Conservation (phyloP, 805 yeast genomes). For the Suhomyces sp. region DNA sequence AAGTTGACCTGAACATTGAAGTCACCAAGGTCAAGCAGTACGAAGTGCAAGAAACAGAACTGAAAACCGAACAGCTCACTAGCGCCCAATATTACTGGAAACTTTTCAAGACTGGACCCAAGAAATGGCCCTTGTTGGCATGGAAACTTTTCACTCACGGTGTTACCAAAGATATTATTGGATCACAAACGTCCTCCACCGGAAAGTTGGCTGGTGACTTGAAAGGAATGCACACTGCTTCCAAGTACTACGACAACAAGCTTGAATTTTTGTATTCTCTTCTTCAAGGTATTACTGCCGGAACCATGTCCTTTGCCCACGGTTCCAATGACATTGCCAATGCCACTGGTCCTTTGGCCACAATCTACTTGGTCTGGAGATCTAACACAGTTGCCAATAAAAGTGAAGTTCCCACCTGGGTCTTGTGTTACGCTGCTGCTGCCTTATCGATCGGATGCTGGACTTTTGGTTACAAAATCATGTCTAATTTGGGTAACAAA, state of each 20-base stretch:
- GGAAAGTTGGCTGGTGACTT: conserved; percentile 47
- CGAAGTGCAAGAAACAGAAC: conserved; percentile 8
- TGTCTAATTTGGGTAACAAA: conserved; percentile 70
- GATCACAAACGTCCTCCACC: conserved; percentile 38
- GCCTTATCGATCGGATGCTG: conserved; percentile 66
- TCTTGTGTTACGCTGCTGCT: conserved; percentile 63
- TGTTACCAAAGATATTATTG: conserved; percentile 60
- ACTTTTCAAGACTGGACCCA: conserved; percentile 45
- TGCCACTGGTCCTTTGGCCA: conserved; percentile 72
- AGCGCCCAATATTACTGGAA: conserved; percentile 42
- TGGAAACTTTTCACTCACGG: conserved; percentile 58
- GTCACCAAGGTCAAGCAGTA: conserved; percentile 11
- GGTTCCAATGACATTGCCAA: conserved; percentile 80
- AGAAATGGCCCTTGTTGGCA: conserved; percentile 51
- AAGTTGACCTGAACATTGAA: conserved; percentile 13
- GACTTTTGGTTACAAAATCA: conserved; percentile 70
- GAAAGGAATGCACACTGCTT: conserved; percentile 49
- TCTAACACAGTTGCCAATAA: conserved; percentile 45
- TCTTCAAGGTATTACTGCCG: conserved; percentile 69
- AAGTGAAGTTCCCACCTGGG: conserved; percentile 68
- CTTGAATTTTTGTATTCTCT: conserved; percentile 66
- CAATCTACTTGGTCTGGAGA: conserved; percentile 62
- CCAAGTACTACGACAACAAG: conserved; percentile 69
- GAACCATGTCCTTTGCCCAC: conserved; percentile 79
- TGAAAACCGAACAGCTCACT: conserved; percentile 22